Evolutionary conservation across 495 filamentous ascomycete species (phyloP).

Genomic region (Podospora tetraspora): DNA sequence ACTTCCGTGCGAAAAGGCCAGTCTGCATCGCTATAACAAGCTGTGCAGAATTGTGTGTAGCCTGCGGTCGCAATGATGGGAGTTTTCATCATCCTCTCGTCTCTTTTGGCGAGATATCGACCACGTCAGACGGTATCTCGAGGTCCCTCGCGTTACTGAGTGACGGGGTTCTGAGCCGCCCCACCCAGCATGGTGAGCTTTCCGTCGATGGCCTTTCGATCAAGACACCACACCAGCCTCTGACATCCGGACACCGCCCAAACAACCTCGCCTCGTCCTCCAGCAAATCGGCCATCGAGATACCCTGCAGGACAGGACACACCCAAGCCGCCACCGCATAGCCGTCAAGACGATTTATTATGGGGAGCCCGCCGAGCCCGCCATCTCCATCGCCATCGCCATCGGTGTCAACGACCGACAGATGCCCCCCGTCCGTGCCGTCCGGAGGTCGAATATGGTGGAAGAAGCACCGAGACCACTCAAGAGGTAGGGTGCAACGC

Average conservation of each 20-base stretch:
- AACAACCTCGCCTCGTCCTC: not conserved
- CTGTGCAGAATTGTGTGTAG: not conserved
- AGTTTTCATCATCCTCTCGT: not conserved
- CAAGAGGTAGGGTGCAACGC: not conserved
- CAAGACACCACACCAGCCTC: not conserved
- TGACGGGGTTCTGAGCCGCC: not conserved
- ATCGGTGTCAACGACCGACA: not conserved
- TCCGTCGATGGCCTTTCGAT: not conserved
- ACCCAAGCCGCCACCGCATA: not conserved
- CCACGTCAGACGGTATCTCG: not conserved
- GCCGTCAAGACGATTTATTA: not conserved
- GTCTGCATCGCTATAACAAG: not conserved
- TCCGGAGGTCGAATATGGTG: not conserved
- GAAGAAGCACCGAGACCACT: not conserved
- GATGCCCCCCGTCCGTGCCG: too few relatives aligned
- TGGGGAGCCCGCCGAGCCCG: too few relatives aligned
- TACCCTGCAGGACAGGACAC: not conserved
- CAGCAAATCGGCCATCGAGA: not conserved
- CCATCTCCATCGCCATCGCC: not conserved
- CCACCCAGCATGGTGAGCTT: not conserved
- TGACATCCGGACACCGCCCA: not conserved
- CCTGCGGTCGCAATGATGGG: not conserved
- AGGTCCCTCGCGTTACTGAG: not conserved
- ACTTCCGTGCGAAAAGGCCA: not conserved
- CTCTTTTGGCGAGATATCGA: not conserved